Conservation (phyloP, 1,139 yeast species). For the Sugiyamaella xylanicola region DNA sequence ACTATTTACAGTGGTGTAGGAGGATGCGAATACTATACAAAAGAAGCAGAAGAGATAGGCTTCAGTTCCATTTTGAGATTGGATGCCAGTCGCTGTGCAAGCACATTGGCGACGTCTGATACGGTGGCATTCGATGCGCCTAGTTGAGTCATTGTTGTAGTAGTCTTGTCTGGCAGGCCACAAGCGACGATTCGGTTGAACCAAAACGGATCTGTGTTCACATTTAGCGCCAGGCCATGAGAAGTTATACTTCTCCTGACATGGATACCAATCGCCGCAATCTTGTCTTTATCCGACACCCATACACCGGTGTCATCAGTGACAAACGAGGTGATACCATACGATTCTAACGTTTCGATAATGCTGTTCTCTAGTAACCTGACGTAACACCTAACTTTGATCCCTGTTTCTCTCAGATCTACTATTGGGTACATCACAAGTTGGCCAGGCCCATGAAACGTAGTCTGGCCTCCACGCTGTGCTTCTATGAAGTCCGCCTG, state of each 20-base stretch:
- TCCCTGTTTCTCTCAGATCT: conserved; percentile 63
- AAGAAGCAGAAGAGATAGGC: neutral
- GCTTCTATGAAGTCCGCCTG: conserved; percentile 65
- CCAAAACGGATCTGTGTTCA: conserved; percentile 68
- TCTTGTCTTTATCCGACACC: conserved; percentile 63
- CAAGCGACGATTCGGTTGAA: conserved; percentile 79
- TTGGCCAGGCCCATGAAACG: conserved; percentile 97
- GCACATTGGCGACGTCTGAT: conserved; percentile 52
- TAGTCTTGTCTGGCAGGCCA: conserved; percentile 67
- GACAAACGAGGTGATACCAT: conserved; percentile 51
- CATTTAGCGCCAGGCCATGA: conserved; percentile 87
- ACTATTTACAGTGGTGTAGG: no score
- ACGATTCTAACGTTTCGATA: conserved; percentile 52
- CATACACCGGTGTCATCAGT: conserved; percentile 84
- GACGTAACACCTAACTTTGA: conserved; percentile 77
- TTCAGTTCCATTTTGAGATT: conserved; percentile 17
- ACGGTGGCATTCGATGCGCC: conserved; percentile 35
- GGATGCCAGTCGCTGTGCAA: conserved; percentile 56
- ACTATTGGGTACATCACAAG: conserved; percentile 80
- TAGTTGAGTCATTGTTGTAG: conserved; percentile 52
- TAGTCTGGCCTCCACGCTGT: conserved; percentile 93
- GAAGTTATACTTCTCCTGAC: conserved; percentile 82
- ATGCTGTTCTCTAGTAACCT: conserved; percentile 66
- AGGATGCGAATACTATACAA: no score
- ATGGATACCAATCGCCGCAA: conserved; percentile 89